Conservation (phyloP, 1,284 basidiomycete genomes). For the Bondarzewia mesenterica region DNA sequence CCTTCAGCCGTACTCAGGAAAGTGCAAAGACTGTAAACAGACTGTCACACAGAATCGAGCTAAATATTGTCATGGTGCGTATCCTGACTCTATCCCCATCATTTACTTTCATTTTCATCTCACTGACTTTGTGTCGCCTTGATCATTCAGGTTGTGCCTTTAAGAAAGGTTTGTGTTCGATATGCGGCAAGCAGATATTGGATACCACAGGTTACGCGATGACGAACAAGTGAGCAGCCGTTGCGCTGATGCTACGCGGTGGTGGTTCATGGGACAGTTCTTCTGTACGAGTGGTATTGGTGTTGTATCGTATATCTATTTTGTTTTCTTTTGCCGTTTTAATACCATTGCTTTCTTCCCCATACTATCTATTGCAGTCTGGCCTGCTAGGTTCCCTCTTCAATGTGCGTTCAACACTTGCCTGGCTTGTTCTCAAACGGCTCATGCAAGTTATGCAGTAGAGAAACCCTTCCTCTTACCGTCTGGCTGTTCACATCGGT, state of each 20-base stretch:
- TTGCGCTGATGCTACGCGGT: not conserved
- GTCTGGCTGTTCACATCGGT: too few species aligned
- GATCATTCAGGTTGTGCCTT: slow-evolving; percentile 71
- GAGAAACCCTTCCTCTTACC: too few species aligned
- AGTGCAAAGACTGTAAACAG: slow-evolving; percentile 80
- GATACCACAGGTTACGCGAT: slow-evolving; percentile 77
- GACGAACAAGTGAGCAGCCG: slow-evolving; percentile 56
- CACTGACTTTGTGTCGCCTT: slow-evolving; percentile 7
- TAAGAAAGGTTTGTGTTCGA: slow-evolving; percentile 75
- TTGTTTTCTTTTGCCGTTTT: not conserved
- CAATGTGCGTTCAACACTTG: too few species aligned
- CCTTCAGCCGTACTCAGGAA: slow-evolving; percentile 66
- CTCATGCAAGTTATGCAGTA: too few species aligned
- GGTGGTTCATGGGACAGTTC: slow-evolving; percentile 1
- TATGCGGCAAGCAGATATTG: slow-evolving; percentile 77
- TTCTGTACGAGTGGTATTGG: too few species aligned
- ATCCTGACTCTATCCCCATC: too few species aligned
- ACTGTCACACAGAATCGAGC: slow-evolving; percentile 74
- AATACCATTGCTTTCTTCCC: too few species aligned
- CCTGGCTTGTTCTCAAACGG: too few species aligned
- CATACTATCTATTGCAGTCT: too few species aligned
- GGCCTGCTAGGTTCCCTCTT: too few species aligned
- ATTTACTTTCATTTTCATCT: not conserved
- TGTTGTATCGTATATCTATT: not conserved
- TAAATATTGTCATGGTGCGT: slow-evolving; percentile 77